These are phyloP conservation scores for Cladobotryum protrusum DNA, from an alignment of 2,329 filamentous ascomycete species.

Conservation along the genomic window DNA sequence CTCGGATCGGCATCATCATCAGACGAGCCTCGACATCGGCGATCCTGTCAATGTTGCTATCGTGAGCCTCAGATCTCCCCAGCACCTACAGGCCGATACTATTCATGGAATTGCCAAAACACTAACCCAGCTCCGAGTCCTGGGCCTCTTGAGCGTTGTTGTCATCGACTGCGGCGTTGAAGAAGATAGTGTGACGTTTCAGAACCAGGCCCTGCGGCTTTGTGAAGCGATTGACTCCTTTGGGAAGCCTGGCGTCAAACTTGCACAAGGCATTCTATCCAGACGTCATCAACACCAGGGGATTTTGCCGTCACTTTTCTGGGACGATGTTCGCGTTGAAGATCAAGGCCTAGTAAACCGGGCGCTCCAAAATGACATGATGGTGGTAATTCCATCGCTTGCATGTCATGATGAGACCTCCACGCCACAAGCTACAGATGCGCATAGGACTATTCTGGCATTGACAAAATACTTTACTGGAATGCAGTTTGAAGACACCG, in stretches of 20 bases:
- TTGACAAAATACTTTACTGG: slow-evolving; percentile 72
- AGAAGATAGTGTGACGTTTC: slow-evolving; percentile 35
- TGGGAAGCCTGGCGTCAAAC: slow-evolving; percentile 60
- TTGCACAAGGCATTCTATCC: slow-evolving; percentile 47
- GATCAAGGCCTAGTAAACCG: slow-evolving; percentile 27
- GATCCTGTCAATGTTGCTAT: slow-evolving; percentile 61
- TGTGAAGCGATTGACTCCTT: slow-evolving; percentile 67
- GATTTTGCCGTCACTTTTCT: slow-evolving; percentile 16
- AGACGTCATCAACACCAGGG: not conserved
- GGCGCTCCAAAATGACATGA: slow-evolving; percentile 27
- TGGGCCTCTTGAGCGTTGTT: slow-evolving; percentile 77
- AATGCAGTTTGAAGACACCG: slow-evolving; percentile 39
- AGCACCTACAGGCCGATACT: slow-evolving; percentile 61
- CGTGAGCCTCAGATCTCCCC: slow-evolving; percentile 73
- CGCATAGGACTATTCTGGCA: slow-evolving; percentile 64
- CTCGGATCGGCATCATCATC: slow-evolving; percentile 23
- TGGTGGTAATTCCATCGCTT: slow-evolving; percentile 35
- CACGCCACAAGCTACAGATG: slow-evolving; percentile 34
- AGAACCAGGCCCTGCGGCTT: slow-evolving; percentile 64
- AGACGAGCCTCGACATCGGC: slow-evolving; percentile 11
- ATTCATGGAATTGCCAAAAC: slow-evolving; percentile 75
- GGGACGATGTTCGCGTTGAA: slow-evolving; percentile 23
- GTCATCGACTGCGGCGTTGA: slow-evolving; percentile 65
- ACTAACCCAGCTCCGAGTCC: slow-evolving; percentile 70
- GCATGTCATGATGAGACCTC: slow-evolving; percentile 37